phyloP scores from a whole-genome alignment of 2,329 filamentous ascomycete species.

The Peltaster fructicola region DNA sequence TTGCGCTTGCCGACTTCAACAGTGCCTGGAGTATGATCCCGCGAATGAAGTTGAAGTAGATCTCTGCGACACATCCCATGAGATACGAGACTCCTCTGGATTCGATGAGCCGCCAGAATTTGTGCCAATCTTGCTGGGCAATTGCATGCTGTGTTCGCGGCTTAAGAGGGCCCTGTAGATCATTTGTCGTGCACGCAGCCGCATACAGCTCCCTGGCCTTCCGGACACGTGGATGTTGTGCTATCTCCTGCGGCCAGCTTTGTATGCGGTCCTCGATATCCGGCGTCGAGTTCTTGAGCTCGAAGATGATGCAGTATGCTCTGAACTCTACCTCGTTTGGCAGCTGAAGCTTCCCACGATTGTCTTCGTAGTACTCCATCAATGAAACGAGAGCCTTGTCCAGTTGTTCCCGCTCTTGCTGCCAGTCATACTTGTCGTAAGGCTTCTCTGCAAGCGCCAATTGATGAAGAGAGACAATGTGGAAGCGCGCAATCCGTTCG shows the following conservation, averaged over 20 bases:
- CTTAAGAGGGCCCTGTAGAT: conserved; percentile 33
- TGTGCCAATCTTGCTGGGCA: conserved; percentile 39
- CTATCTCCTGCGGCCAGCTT: conserved; percentile 33
- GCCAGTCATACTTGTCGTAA: conserved; percentile 33
- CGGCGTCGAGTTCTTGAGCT: conserved; percentile 31
- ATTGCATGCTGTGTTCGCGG: conserved; percentile 30
- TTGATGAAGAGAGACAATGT: conserved; percentile 43
- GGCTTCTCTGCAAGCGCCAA: conserved; percentile 34
- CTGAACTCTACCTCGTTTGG: conserved; percentile 46
- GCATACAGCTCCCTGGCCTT: conserved; percentile 39
- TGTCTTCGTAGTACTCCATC: conserved; percentile 43
- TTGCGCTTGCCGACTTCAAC: conserved; percentile 22
- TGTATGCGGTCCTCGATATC: conserved; percentile 42
- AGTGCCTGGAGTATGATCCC: conserved; percentile 36
- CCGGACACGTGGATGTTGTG: conserved; percentile 34
- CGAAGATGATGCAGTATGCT: conserved; percentile 42
- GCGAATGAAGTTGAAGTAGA: conserved; percentile 42
- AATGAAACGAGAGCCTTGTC: conserved; percentile 44
- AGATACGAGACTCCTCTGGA: conserved; percentile 41
- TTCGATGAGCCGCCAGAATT: conserved; percentile 39
- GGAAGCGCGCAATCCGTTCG: conserved; percentile 46
- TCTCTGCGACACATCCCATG: conserved; percentile 46
- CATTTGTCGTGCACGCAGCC: conserved; percentile 35
- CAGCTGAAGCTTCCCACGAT: conserved; percentile 30
- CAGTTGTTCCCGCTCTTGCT: conserved; percentile 47